Evolutionary conservation across 2,329 filamentous ascomycete genomes (phyloP).

Genomic region (Colletotrichum abscissum): DNA sequence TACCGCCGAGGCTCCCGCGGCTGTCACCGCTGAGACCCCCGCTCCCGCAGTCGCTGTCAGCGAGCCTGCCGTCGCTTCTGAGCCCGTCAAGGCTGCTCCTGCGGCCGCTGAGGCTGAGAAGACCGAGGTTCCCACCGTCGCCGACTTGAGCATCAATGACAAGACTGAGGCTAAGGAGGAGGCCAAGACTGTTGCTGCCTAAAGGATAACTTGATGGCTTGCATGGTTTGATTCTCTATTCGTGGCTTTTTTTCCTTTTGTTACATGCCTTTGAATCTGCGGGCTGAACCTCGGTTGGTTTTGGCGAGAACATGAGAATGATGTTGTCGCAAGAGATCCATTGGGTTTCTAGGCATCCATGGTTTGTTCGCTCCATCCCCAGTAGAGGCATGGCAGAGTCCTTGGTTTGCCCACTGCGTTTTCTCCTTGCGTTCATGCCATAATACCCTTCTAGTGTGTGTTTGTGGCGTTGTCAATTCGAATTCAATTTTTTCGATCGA

Average conservation of each 20-base stretch:
- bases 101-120: constrained; percentile 24
- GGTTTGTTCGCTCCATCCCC: not conserved
- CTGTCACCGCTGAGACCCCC: constrained; percentile 35
- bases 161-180: constrained; percentile 23
- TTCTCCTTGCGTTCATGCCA: constrained; percentile 32
- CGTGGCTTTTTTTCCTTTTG: not conserved
- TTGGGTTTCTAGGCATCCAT: not conserved
- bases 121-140: constrained; percentile 27
- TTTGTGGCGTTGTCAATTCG: constrained; percentile 26
- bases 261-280: constrained; percentile 6
- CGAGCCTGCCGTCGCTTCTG: constrained; percentile 1
- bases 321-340: not conserved
- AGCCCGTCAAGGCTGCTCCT: constrained; percentile 13
- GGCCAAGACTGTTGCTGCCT: constrained; percentile 12
- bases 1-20: constrained; percentile 28
- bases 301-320: not conserved
- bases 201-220: not conserved
- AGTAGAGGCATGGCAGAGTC: not conserved
- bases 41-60: constrained; percentile 7
- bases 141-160: constrained; percentile 28
- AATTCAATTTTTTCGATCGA: constrained; percentile 6
- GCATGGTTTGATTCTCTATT: not conserved
- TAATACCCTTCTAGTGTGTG: constrained; percentile 35
- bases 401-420: not conserved
- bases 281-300: not conserved